Evolutionary conservation across 2,329 filamentous ascomycete genomes (phyloP).

Genomic region (Beauveria asiatica): DNA sequence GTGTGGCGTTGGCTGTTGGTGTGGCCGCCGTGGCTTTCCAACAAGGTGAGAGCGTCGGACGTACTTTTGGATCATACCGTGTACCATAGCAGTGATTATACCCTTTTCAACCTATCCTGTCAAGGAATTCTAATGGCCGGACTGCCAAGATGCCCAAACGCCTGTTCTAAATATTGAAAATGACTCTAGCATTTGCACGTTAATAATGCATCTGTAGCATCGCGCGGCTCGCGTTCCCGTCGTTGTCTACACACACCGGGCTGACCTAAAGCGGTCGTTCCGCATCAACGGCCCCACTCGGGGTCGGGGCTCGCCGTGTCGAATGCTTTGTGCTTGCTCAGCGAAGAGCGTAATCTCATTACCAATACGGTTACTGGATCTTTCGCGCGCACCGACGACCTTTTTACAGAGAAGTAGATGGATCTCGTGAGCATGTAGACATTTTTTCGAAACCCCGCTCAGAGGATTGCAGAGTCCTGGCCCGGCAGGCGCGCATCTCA

Average conservation of each 20-base stretch:
- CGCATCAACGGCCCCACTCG: neutral
- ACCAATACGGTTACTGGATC: neutral
- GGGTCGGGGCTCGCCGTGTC: neutral
- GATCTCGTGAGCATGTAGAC: neutral
- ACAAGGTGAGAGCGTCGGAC: too few relatives aligned
- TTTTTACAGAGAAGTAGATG: neutral
- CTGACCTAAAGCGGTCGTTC: constrained; percentile 4
- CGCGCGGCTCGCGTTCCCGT: neutral
- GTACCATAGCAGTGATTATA: too few relatives aligned
- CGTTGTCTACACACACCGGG: neutral
- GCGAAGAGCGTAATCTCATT: neutral
- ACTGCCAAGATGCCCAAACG: too few relatives aligned
- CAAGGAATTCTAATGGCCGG: too few relatives aligned
- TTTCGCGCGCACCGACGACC: neutral
- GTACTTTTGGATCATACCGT: too few relatives aligned
- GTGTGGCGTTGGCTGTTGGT: neutral
- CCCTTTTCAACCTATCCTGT: too few relatives aligned
- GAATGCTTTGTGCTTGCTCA: neutral
- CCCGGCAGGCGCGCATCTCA: neutral
- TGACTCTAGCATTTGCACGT: neutral
- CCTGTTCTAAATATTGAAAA: neutral
- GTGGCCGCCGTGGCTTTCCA: neutral
- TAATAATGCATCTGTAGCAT: neutral
- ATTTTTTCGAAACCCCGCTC: too few relatives aligned
- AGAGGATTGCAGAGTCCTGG: neutral